Conservation (phyloP, 2,329 filamentous ascomycete genomes). For the Colletotrichum viniferum region DNA sequence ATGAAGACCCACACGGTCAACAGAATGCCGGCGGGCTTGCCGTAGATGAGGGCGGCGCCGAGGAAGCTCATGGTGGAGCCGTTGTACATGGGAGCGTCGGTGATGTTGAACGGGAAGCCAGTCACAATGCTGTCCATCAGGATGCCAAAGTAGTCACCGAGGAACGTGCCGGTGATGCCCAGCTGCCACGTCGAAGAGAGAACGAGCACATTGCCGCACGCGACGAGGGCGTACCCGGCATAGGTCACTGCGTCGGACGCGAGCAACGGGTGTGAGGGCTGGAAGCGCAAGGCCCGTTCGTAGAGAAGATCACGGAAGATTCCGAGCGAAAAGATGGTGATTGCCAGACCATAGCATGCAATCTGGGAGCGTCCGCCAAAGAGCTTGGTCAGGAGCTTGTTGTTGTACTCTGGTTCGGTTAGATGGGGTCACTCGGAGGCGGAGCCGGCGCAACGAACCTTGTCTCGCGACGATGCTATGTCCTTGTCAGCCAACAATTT, state of each 20-base stretch:
- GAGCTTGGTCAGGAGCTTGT: constrained; percentile 84
- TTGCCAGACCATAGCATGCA: constrained; percentile 89
- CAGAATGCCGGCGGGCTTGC: constrained; percentile 84
- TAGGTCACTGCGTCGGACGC: constrained; percentile 62
- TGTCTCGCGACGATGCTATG: constrained; percentile 79
- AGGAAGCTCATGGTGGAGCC: constrained; percentile 92
- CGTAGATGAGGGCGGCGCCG: constrained; percentile 82
- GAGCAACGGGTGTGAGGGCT: constrained; percentile 78
- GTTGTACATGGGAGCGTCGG: constrained; percentile 93
- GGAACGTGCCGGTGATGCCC: constrained; percentile 92
- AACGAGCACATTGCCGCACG: constrained; percentile 81
- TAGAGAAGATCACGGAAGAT: constrained; percentile 88
- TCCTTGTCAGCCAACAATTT: constrained; percentile 35
- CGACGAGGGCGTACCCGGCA: constrained; percentile 74
- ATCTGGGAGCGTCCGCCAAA: constrained; percentile 78
- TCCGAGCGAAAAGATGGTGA: constrained; percentile 89
- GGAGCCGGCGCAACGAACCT: constrained; percentile 55
- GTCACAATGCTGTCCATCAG: constrained; percentile 95
- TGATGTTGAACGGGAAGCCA: constrained; percentile 94
- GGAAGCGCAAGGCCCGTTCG: constrained; percentile 78
- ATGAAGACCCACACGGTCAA: constrained; percentile 76
- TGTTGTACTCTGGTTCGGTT: constrained; percentile 77
- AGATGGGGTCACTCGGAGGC: background rate
- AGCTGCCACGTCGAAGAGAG: constrained; percentile 89
- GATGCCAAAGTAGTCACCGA: constrained; percentile 98